phyloP scores from a whole-genome alignment of 768 basidiomycete genomes.

The Amanita subjunquillea region DNA sequence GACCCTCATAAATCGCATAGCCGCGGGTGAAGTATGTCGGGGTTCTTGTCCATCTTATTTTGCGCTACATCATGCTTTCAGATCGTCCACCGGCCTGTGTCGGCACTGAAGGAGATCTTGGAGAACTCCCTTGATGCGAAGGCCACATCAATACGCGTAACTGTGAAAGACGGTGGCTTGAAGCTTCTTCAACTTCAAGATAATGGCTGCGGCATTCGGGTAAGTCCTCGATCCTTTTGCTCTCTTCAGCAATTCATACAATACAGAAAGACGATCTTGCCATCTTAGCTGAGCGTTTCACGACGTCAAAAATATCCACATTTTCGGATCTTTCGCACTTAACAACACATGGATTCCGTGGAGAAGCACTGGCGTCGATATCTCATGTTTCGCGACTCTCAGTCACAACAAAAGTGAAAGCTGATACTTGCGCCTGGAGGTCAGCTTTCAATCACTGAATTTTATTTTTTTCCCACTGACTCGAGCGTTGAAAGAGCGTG shows the following conservation, averaged over 20 bases:
- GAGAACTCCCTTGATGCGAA: constrained; percentile 96
- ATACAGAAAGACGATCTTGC: constrained; percentile 77
- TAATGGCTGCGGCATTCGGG: constrained; percentile 91
- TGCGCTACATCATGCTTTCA: constrained; percentile 4
- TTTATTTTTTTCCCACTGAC: neutral
- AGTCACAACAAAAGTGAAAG: constrained; percentile 83
- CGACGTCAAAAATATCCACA: constrained; percentile 83
- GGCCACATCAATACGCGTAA: constrained; percentile 75
- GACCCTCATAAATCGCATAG: constrained; percentile 85
- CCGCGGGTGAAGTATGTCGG: constrained; percentile 53
- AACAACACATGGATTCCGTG: constrained; percentile 91
- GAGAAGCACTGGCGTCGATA: constrained; percentile 93
- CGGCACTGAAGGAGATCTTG: constrained; percentile 90
- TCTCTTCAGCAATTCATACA: neutral
- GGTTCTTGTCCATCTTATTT: neutral
- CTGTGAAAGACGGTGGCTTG: constrained; percentile 90
- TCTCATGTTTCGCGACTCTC: constrained; percentile 87
- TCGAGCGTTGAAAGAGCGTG: constrained; percentile 44
- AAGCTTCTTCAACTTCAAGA: constrained; percentile 94
- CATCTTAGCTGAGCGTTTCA: constrained; percentile 88
- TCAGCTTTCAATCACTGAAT: constrained; percentile 26
- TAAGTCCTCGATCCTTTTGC: constrained; percentile 24
- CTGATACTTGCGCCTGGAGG: constrained; percentile 88
- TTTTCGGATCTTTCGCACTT: constrained; percentile 83
- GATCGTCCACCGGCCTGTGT: constrained; percentile 60